These are phyloP conservation scores for Skeletonema grethae DNA, from an alignment of 108 stramenopile species.

Conservation along the genomic window DNA sequence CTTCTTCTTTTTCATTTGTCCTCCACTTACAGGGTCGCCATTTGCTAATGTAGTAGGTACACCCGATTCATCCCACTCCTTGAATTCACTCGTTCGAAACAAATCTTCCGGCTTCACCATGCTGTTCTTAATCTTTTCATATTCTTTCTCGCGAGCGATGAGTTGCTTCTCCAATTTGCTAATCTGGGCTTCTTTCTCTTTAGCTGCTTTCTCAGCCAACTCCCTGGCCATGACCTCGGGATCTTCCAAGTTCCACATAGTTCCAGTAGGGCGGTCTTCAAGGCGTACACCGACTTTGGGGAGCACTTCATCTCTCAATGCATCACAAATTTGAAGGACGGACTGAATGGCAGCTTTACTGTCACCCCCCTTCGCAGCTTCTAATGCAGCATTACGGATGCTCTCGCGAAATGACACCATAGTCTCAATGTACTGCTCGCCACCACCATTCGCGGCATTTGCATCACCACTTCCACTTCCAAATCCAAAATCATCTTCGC, in stretches of 20 bases:
- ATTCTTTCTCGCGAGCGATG: constrained; percentile 49
- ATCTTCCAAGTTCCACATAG: constrained; percentile 92
- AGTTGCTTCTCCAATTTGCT: constrained; percentile 59
- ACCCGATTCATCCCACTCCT: constrained; percentile 59
- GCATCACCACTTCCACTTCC: constrained; percentile 42
- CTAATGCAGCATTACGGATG: constrained; percentile 73
- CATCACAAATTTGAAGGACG: constrained; percentile 82
- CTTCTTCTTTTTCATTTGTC: constrained; percentile 54
- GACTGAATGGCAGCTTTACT: constrained; percentile 54
- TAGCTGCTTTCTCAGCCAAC: constrained; percentile 68
- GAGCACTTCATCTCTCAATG: constrained; percentile 87
- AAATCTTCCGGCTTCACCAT: constrained; percentile 52
- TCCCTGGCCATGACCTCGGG: constrained; percentile 81
- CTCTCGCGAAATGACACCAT: constrained; percentile 83
- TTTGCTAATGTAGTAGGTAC: constrained; percentile 44
- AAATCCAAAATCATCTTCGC: constrained; percentile 86
- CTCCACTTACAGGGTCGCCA: constrained; percentile 49
- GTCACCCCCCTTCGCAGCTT: constrained; percentile 56
- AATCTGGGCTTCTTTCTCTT: constrained; percentile 49
- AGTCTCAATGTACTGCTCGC: constrained; percentile 80
- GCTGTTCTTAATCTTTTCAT: constrained; percentile 50
- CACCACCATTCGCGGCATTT: constrained; percentile 30
- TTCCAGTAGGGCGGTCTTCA: constrained; percentile 87
- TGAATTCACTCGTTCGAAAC: constrained; percentile 58
- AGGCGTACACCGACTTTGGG: constrained; percentile 90